A percentile compares a stretch with the other conserved stretches of the same genome.
Conservation (phyloP, 2,329 filamentous ascomycete species). For the Colletotrichum camelliae region DNA sequence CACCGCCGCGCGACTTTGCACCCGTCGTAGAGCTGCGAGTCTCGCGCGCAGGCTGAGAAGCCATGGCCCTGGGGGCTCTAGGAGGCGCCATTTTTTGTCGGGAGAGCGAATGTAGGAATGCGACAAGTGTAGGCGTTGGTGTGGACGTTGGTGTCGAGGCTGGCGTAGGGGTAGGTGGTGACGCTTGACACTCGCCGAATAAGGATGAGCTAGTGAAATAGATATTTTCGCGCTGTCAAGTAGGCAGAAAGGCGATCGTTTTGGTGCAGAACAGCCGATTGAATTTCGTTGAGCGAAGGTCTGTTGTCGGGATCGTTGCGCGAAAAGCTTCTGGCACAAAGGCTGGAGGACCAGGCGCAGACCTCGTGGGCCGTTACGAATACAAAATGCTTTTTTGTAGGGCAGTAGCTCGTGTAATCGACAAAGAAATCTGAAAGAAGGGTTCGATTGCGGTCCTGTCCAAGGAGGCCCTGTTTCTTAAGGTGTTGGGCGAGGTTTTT, state of each 20-base stretch:
- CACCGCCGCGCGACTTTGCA: slow-evolving; percentile 40
- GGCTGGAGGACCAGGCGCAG: neutral
- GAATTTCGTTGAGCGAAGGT: neutral
- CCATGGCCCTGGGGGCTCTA: slow-evolving; percentile 19
- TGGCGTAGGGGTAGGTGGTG: neutral
- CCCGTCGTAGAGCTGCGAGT: slow-evolving; percentile 32
- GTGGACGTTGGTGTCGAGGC: neutral
- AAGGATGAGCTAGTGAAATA: neutral
- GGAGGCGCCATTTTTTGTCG: slow-evolving; percentile 21
- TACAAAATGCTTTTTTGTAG: neutral
- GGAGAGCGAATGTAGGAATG: neutral
- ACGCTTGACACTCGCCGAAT: neutral
- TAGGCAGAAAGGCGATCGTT: neutral
- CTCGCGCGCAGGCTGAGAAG: slow-evolving; percentile 32
- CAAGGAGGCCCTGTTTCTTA: neutral
- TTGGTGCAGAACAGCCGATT: neutral
- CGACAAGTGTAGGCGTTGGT: neutral
- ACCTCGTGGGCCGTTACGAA: neutral
- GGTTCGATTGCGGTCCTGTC: neutral
- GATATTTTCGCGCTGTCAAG: neutral
- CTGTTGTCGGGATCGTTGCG: neutral
- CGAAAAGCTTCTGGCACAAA: slow-evolving; percentile 1
- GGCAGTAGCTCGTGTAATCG: neutral
- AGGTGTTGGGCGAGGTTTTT: neutral
- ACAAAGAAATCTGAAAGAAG: neutral